These are phyloP conservation scores for Pseudocercospora pini-densiflorae DNA, from an alignment of 2,329 filamentous ascomycete genomes.

Conservation along the genomic window DNA sequence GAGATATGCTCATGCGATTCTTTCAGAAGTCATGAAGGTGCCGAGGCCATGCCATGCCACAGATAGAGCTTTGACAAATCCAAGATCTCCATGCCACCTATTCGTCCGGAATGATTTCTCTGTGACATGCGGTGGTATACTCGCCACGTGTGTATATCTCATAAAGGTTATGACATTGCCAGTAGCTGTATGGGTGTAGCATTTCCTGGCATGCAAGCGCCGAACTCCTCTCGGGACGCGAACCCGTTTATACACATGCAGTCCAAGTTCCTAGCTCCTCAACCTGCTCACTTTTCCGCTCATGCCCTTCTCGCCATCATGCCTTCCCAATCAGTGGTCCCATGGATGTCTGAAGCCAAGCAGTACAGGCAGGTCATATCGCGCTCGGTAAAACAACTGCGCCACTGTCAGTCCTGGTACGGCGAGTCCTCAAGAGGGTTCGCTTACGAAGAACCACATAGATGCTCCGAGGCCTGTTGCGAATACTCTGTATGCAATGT, in stretches of 20 bases:
- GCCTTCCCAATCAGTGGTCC: conserved; percentile 71
- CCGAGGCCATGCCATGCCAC: neutral
- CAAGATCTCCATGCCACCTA: neutral
- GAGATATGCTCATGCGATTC: neutral
- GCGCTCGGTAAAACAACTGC: conserved; percentile 93
- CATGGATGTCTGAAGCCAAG: conserved; percentile 96
- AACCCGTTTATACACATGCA: neutral
- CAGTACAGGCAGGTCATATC: conserved; percentile 90
- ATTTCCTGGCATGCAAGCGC: neutral
- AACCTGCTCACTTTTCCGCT: neutral
- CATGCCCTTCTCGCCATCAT: neutral
- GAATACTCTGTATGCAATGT: conserved; percentile 79
- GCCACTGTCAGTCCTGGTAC: conserved; percentile 12
- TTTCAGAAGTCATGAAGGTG: neutral
- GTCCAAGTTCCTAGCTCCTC: neutral
- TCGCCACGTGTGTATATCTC: neutral
- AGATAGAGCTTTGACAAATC: neutral
- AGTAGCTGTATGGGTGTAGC: neutral
- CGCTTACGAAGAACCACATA: conserved; percentile 96
- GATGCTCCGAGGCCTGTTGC: conserved; percentile 87
- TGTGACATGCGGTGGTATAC: neutral
- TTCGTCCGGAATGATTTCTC: neutral
- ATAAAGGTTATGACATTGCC: neutral
- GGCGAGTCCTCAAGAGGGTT: neutral
- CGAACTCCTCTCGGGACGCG: neutral